phyloP scores from a whole-genome alignment of 1,284 basidiomycete species.

The Rugosomyces carneus region DNA sequence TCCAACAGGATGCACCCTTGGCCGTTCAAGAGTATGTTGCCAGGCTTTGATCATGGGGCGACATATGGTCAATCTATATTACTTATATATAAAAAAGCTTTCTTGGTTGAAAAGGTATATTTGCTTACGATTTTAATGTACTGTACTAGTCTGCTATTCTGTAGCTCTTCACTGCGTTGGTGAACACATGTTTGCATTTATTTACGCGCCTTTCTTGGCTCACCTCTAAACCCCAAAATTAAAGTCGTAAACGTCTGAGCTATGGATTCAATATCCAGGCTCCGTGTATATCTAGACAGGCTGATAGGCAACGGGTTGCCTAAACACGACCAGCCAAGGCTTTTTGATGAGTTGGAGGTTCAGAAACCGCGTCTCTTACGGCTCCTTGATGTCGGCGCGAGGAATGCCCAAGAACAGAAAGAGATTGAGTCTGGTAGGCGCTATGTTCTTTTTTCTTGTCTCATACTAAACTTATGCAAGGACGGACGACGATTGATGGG shows the following conservation, averaged over 20 bases:
- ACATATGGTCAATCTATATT: background rate
- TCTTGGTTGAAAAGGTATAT: conserved; percentile 1
- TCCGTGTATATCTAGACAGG: conserved; percentile 29
- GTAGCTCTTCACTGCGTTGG: background rate
- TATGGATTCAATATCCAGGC: conserved; percentile 35
- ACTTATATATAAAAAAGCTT: conserved; percentile 2
- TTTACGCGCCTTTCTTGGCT: conserved; percentile 19
- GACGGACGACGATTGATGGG: conserved; percentile 55
- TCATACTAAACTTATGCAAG: conserved; percentile 29
- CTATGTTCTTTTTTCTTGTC: background rate
- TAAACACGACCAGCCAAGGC: conserved; percentile 57
- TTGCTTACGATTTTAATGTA: background rate
- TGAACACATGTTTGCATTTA: conserved; percentile 10
- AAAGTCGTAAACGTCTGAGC: background rate
- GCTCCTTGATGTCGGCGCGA: conserved; percentile 58
- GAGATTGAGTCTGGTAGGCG: conserved; percentile 68
- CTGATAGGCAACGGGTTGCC: conserved; percentile 30
- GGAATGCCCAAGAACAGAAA: conserved; percentile 56
- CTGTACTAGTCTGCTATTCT: too few relatives aligned
- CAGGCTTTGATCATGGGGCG: background rate
- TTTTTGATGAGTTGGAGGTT: conserved; percentile 68
- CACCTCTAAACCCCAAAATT: background rate
- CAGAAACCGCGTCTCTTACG: conserved; percentile 55
- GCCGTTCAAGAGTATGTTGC: conserved; percentile 34
- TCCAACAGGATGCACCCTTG: conserved; percentile 41